Evolutionary conservation across 345 rosid species (phyloP), one percentile per base, ranked within the genome.

Genomic region (Viola odorata): DNA sequence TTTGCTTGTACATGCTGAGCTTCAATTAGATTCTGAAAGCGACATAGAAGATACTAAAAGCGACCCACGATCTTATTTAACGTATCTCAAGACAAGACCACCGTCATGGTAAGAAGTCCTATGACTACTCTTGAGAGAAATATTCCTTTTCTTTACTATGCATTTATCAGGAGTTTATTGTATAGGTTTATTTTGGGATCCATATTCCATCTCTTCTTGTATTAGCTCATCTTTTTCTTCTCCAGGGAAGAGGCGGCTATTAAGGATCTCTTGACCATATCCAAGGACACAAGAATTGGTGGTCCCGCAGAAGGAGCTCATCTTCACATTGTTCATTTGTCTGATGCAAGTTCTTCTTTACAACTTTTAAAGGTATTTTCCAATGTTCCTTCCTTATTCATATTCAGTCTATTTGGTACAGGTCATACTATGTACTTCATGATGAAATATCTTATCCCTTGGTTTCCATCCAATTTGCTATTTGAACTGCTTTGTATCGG

Each of bases 191-290:
- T 23, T 23, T 23, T 23, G 32, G 32, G 32, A 23, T 23, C 32
- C 32, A 23, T 23, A 23, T 23, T 2, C 32, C 32, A 23, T 23
- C 32, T 23, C 32, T 23, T 23, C 32, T 23, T 23, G 32, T 23
- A 23, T 23, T 23, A 23, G 32, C 32, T 14, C 36, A 38, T 48
- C 12, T 3, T 32, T 54, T 45, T 62, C 63, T 39, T 49, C 58
- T 75, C 39, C 67, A 94, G 97, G 96, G 99, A 94, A 80, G 82
- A 83, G 78, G 95, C 85, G 54, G 99, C 97, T 53, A 90, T 90
- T 60, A 71, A 65, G 50, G 87, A 88, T 69, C 82, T 94, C 53
- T 64, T 90, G 73, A 73, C 82, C 39, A 82, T 86, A 54, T 69
- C 96, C 41, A 77, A 71, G 73, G 86, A 81, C 70, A 94, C 97